Evolutionary conservation across 306 rosid genomes (phyloP).

Genomic region (Vachellia collinsii): DNA sequence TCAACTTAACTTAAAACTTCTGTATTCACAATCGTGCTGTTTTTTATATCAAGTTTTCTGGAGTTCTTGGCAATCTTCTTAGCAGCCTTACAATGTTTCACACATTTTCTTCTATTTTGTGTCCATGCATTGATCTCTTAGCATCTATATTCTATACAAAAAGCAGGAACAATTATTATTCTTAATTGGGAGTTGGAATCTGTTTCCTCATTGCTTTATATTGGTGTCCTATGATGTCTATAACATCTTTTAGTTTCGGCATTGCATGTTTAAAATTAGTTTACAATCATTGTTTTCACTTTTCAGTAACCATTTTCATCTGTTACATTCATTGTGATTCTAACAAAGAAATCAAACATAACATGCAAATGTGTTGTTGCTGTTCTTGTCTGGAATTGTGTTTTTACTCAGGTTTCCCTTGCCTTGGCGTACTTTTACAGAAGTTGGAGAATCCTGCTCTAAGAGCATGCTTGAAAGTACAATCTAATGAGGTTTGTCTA

Average conservation of each 20-base stretch:
- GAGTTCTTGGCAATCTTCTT: conserved; percentile 14
- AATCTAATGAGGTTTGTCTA: conserved; percentile 78
- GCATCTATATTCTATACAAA: not conserved
- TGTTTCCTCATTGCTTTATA: conserved; percentile 8
- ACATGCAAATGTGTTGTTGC: conserved; percentile 17
- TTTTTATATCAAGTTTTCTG: conserved; percentile 9
- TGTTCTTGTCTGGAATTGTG: conserved; percentile 24
- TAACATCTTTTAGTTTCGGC: conserved; percentile 25
- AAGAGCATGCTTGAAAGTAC: conserved; percentile 79
- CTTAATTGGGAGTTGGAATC: conserved; percentile 15
- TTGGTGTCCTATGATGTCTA: conserved; percentile 12
- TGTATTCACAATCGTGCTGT: conserved; percentile 6
- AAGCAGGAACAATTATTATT: not conserved
- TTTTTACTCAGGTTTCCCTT: conserved; percentile 78
- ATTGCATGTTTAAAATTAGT: conserved; percentile 13
- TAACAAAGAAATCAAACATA: conserved; percentile 31
- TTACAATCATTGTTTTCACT: not conserved
- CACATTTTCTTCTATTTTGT: conserved; percentile 20
- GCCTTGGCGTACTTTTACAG: conserved; percentile 92
- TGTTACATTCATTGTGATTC: conserved; percentile 20
- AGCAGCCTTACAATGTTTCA: not conserved
- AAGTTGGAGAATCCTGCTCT: conserved; percentile 96
- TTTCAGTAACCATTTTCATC: conserved; percentile 18
- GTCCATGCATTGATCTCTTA: not conserved
- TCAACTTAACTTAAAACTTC: conserved; percentile 21